A percentile compares a stretch with the other conserved stretches of the same genome.
phyloP scores from a whole-genome alignment of 257 asterid genomes.

The Solanum virginianum region DNA sequence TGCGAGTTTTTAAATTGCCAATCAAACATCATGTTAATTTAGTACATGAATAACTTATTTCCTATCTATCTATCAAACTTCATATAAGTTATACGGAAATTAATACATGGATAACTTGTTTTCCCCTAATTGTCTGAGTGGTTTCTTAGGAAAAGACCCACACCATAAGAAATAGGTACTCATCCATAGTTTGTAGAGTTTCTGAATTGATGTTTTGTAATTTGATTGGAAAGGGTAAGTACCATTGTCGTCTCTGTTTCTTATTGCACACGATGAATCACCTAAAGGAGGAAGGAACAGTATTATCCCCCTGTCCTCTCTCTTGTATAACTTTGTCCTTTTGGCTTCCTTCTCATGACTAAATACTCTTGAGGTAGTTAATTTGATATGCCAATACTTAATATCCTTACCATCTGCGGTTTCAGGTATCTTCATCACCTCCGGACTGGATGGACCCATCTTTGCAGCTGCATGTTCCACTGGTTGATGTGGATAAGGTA shows the following conservation, averaged over 20 bases:
- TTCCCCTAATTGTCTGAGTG: background rate
- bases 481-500: slow-evolving; percentile 96
- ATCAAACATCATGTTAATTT: background rate
- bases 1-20: background rate
- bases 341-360: background rate
- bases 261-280: background rate
- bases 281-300: background rate
- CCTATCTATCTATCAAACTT: background rate
- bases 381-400: background rate
- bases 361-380: background rate
- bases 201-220: background rate
- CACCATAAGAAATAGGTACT: background rate
- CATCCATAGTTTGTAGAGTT: background rate
- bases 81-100: background rate
- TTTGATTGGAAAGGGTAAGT: background rate
- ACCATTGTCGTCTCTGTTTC: background rate
- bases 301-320: background rate
- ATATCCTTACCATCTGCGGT: slow-evolving; percentile 8
- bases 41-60: background rate
- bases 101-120: background rate
- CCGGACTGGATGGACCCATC: slow-evolving; percentile 85
- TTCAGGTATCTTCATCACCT: slow-evolving; percentile 58
- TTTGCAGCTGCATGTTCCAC: slow-evolving; percentile 65
- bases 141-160: background rate
- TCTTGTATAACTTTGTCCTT: background rate